phyloP scores from a whole-genome alignment of 1,284 basidiomycete genomes.

The Pascua sp. region DNA sequence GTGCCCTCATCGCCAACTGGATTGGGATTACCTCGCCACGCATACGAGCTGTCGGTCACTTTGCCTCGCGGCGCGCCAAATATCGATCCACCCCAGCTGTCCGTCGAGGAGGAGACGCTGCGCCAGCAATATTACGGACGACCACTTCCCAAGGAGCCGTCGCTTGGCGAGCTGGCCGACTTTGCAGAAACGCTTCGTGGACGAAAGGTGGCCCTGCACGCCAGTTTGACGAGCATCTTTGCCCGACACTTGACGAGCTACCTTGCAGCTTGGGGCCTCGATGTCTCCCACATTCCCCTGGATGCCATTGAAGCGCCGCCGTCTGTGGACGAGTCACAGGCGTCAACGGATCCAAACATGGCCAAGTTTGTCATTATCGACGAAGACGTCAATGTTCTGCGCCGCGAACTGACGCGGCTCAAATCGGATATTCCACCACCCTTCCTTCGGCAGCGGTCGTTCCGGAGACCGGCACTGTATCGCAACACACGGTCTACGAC shows the following conservation, averaged over 20 bases:
- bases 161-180: slow-evolving; percentile 65
- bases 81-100: slow-evolving; percentile 40
- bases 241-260: slow-evolving; percentile 86
- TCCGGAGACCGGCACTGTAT: slow-evolving; percentile 11
- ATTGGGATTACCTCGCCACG: slow-evolving; percentile 30
- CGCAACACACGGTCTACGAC: slow-evolving; percentile 57
- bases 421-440: slow-evolving; percentile 57
- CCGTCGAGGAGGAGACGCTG: slow-evolving; percentile 54
- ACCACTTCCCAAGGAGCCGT: slow-evolving; percentile 64
- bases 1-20: slow-evolving; percentile 36
- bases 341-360: neutral
- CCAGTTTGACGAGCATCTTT: slow-evolving; percentile 75
- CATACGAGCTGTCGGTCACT: slow-evolving; percentile 49
- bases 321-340: neutral
- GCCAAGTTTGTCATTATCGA: slow-evolving; percentile 74
- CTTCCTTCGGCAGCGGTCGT: slow-evolving; percentile 1
- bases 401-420: slow-evolving; percentile 63
- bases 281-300: slow-evolving; percentile 73
- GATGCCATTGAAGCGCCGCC: slow-evolving; percentile 46
- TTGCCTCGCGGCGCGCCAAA: slow-evolving; percentile 45
- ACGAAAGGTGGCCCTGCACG: slow-evolving; percentile 74
- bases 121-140: slow-evolving; percentile 54
- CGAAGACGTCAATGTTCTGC: slow-evolving; percentile 73
- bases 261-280: slow-evolving; percentile 89
- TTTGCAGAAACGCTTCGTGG: slow-evolving; percentile 79